phyloP scores from a whole-genome alignment of 2,329 filamentous ascomycete genomes.

The Cordyceps cateniannulata region DNA sequence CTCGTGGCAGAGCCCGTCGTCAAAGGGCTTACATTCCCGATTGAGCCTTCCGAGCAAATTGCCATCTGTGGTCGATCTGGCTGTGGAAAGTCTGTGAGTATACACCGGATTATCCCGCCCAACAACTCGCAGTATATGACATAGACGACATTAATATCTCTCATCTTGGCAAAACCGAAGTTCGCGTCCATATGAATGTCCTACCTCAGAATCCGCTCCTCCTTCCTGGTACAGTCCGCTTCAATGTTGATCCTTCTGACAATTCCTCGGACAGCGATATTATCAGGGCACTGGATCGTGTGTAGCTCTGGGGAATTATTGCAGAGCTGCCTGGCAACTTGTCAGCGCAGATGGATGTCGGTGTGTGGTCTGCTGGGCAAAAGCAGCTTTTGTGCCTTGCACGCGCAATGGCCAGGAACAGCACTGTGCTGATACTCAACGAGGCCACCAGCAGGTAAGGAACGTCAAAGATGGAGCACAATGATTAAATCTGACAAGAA shows the following conservation, averaged over 20 bases:
- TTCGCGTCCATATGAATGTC: background rate
- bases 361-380: constrained; percentile 34
- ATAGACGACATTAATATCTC: background rate
- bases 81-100: background rate
- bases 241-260: background rate
- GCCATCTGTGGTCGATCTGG: background rate
- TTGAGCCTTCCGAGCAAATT: background rate
- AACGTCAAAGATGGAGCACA: background rate
- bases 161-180: background rate
- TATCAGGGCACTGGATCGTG: background rate
- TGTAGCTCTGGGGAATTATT: constrained; percentile 27
- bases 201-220: background rate
- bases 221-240: background rate
- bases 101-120: background rate
- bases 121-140: background rate
- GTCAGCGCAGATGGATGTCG: constrained; percentile 24
- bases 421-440: background rate
- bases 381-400: constrained; percentile 36
- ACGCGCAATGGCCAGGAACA: constrained; percentile 27
- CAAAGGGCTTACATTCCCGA: background rate
- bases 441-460: background rate
- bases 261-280: background rate
- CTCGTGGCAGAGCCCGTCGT: background rate
- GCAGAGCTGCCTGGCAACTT: constrained; percentile 29
- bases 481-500: background rate